Evolutionary conservation across 345 rosid genomes (phyloP).

Genomic region (Limnanthes douglasii): DNA sequence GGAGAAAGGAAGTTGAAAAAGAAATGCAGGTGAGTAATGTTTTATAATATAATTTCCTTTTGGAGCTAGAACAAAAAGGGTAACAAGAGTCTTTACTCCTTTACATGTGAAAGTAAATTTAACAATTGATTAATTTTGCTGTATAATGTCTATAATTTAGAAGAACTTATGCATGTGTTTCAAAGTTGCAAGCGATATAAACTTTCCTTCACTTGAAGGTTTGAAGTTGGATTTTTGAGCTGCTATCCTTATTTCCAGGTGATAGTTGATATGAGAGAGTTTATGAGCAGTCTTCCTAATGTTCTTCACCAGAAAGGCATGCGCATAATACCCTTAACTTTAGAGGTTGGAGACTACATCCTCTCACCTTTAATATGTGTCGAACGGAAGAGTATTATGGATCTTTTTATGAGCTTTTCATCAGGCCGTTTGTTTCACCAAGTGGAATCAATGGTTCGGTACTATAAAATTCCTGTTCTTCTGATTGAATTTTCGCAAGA

Average conservation of each 20-base stretch:
- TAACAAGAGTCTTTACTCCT: no score
- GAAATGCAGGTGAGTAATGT: conserved; percentile 56
- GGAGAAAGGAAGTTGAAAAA: conserved; percentile 78
- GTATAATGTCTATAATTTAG: no score
- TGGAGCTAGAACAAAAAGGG: neutral
- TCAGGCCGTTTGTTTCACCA: conserved; percentile 93
- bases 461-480: conserved; percentile 90
- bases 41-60: conserved; percentile 1
- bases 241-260: conserved; percentile 25
- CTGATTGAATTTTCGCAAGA: conserved; percentile 95
- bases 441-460: conserved; percentile 84
- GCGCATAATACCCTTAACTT: conserved; percentile 76
- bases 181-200: no score
- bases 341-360: conserved; percentile 94
- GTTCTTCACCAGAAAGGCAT: conserved; percentile 95
- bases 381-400: conserved; percentile 92
- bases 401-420: conserved; percentile 88
- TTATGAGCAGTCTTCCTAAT: conserved; percentile 98
- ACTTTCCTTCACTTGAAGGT: no score
- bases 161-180: no score
- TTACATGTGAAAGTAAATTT: no score
- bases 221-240: no score
- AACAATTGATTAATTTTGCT: no score
- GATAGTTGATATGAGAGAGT: conserved; percentile 97
- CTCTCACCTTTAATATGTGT: conserved; percentile 81